Percentiles rank a stretch among this genome's conserved stretches.
These are phyloP conservation scores for Stereum hirsutum DNA, from an alignment of 1,284 basidiomycete genomes.

Conservation along the genomic window DNA sequence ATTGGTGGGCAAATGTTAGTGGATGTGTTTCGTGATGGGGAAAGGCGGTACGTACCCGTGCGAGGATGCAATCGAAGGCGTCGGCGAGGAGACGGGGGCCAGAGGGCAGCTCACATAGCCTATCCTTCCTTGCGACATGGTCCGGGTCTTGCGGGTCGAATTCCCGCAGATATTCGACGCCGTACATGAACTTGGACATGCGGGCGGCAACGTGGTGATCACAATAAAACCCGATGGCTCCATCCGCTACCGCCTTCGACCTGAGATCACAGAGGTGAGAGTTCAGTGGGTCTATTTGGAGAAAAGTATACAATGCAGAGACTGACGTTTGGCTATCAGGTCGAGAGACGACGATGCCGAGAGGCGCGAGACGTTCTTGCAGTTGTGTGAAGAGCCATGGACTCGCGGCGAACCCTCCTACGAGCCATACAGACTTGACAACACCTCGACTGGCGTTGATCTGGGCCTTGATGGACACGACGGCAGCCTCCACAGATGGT, in stretches of 20 bases:
- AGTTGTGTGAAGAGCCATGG: constrained; percentile 71
- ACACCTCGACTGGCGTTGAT: constrained; percentile 55
- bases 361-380: constrained; percentile 48
- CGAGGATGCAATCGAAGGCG: constrained; percentile 72
- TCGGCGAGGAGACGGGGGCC: constrained; percentile 66
- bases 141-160: constrained; percentile 56
- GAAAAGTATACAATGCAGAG: too few relatives aligned
- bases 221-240: constrained; percentile 73
- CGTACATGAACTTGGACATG: constrained; percentile 72
- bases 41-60: constrained; percentile 34
- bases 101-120: constrained; percentile 64
- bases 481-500: constrained; percentile 64
- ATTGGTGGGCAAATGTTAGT: neutral
- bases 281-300: constrained; percentile 1
- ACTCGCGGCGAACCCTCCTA: constrained; percentile 73
- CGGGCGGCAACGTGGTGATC: constrained; percentile 74
- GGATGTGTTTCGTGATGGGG: constrained; percentile 7
- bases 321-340: constrained; percentile 69
- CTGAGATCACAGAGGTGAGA: constrained; percentile 22
- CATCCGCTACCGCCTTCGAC: constrained; percentile 74
- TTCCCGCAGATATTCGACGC: constrained; percentile 67
- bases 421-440: constrained; percentile 71
- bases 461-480: constrained; percentile 60
- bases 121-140: constrained; percentile 50
- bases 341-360: constrained; percentile 53